Evolutionary conservation across 768 basidiomycete species (phyloP).

Genomic region (Dendrothele bispora): DNA sequence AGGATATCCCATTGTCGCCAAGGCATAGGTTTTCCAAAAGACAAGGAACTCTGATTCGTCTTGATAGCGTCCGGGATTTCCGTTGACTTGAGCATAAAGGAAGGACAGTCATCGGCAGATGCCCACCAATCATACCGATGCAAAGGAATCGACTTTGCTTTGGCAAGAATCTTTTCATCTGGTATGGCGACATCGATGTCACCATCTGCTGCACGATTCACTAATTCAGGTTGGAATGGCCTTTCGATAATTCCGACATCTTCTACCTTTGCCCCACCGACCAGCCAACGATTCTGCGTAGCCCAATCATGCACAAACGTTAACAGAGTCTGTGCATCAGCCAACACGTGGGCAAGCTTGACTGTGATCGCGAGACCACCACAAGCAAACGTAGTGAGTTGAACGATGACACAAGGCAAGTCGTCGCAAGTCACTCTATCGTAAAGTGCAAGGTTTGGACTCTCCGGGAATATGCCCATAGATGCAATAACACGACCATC

Average conservation of each 20-base stretch:
- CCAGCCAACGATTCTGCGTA: conserved; percentile 22
- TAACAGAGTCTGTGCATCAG: conserved; percentile 34
- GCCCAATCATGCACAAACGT: conserved; percentile 37
- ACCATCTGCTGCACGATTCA: conserved; percentile 29
- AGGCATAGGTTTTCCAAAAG: conserved; percentile 21
- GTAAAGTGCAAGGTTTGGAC: conserved; percentile 23
- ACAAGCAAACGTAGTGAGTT: conserved; percentile 31
- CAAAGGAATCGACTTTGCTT: conserved; percentile 21
- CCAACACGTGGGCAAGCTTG: conserved; percentile 33
- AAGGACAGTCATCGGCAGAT: conserved; percentile 18
- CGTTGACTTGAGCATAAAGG: conserved; percentile 14
- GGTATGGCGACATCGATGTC: conserved; percentile 25
- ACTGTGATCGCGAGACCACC: conserved; percentile 27
- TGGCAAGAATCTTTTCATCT: conserved; percentile 20
- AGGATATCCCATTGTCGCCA: conserved; percentile 29
- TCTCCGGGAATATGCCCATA: conserved; percentile 15
- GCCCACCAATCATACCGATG: conserved; percentile 33
- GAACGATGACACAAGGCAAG: conserved; percentile 31
- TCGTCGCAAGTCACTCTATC: conserved; percentile 18
- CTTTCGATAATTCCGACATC: conserved; percentile 17
- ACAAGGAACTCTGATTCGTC: conserved; percentile 1
- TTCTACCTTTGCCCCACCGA: no score
- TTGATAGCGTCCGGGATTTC: conserved; percentile 15
- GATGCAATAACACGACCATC: conserved; percentile 12
- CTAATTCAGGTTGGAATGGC: conserved; percentile 26